Evolutionary conservation across 257 asterid species (phyloP).

Genomic region (Solanum microdontum): DNA sequence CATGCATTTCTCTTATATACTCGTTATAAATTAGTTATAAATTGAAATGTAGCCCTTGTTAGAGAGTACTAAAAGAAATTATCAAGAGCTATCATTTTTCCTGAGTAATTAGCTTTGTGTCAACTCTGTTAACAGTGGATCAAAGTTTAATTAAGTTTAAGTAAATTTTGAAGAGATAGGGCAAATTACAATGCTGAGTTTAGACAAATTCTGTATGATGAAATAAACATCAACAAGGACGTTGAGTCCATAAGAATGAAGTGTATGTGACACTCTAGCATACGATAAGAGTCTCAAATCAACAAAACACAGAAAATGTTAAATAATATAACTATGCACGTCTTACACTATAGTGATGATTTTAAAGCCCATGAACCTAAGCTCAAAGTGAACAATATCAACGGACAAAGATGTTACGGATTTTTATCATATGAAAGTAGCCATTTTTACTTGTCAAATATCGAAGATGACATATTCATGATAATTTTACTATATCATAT

Average conservation of each 20-base stretch:
- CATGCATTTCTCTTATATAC: not conserved
- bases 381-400: not conserved
- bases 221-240: no score
- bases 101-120: not conserved
- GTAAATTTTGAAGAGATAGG: no score
- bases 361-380: not conserved
- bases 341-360: not conserved
- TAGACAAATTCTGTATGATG: not conserved
- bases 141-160: not conserved
- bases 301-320: no score
- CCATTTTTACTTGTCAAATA: not conserved
- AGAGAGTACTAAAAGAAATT: no score
- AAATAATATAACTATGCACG: not conserved
- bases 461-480: not conserved
- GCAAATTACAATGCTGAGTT: not conserved
- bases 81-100: no score
- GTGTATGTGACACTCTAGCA: not conserved
- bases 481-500: not conserved
- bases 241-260: not conserved
- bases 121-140: not conserved
- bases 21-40: no score
- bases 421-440: not conserved
- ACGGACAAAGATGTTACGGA: rapidly evolving
- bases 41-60: no score
- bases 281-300: not conserved